phyloP scores from a whole-genome alignment of 1,284 basidiomycete genomes.

The Heterobasidion occidentale region DNA sequence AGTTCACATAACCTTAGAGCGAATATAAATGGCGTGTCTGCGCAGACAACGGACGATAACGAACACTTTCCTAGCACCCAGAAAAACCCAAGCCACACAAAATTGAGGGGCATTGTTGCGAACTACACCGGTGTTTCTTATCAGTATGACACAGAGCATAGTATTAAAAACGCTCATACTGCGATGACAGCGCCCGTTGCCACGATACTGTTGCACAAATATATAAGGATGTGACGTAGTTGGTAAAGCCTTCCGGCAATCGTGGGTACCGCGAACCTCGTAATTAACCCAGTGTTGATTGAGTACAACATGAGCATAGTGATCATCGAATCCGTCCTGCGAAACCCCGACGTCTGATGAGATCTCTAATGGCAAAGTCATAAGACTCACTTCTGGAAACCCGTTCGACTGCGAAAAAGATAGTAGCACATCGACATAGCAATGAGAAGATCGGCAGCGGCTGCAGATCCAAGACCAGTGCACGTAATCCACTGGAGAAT shows the following conservation, averaged over 20 bases:
- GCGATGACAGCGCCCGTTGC: constrained; percentile 12
- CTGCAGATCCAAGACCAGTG: constrained; percentile 20
- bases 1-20: constrained; percentile 2
- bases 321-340: constrained; percentile 23
- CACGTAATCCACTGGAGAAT: constrained; percentile 21
- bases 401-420: constrained; percentile 20
- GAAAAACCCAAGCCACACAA: constrained; percentile 1
- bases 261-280: constrained; percentile 14
- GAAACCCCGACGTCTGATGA: background rate
- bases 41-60: background rate
- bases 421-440: constrained; percentile 22
- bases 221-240: no score
- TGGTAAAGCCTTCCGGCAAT: background rate
- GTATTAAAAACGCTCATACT: background rate
- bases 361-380: background rate
- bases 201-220: constrained; percentile 13
- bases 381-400: constrained; percentile 17
- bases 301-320: constrained; percentile 23
- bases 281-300: constrained; percentile 23
- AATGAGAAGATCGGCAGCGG: constrained; percentile 22
- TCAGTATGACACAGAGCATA: constrained; percentile 12
- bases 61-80: constrained; percentile 3
- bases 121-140: background rate
- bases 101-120: background rate
- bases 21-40: background rate